Percentiles rank a stretch among this genome's conserved stretches.
phyloP scores from a whole-genome alignment of 2,329 filamentous ascomycete species.

The Helminthosporium solani region DNA sequence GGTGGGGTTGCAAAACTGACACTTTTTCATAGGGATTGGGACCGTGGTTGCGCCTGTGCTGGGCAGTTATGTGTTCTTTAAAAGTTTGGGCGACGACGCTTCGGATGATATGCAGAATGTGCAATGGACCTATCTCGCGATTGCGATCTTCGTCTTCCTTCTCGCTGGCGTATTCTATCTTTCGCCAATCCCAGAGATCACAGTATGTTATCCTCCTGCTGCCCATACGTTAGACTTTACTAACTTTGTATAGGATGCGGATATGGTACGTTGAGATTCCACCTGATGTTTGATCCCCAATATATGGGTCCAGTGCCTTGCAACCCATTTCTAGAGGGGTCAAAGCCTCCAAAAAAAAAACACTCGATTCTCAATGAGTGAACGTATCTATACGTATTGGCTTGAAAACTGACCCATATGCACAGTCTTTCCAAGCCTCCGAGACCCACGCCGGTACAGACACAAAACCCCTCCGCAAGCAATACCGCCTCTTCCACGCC shows the following conservation, averaged over 20 bases:
- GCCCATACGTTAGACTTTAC: neutral
- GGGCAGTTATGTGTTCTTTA: constrained; percentile 63
- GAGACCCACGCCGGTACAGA: constrained; percentile 40
- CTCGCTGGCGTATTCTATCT: constrained; percentile 62
- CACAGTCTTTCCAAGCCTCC: constrained; percentile 47
- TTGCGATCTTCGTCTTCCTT: constrained; percentile 60
- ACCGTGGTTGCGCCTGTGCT: constrained; percentile 56
- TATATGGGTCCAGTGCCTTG: too few relatives aligned
- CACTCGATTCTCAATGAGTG: too few relatives aligned
- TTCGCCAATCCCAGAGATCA: constrained; percentile 56
- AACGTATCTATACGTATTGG: too few relatives aligned
- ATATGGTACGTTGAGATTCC: constrained; percentile 55
- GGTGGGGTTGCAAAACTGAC: too few relatives aligned
- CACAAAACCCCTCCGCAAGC: constrained; percentile 56
- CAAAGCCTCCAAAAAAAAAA: too few relatives aligned
- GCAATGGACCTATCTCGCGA: constrained; percentile 65
- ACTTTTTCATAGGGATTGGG: neutral
- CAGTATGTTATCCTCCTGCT: constrained; percentile 27
- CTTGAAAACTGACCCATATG: too few relatives aligned
- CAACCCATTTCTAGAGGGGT: too few relatives aligned
- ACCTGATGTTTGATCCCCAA: too few relatives aligned
- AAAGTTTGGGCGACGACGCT: constrained; percentile 52
- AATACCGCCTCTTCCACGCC: constrained; percentile 74
- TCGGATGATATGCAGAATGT: constrained; percentile 57
- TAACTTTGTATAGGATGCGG: constrained; percentile 32